Conservation (phyloP, 257 asterid species). For the Perilla frutescens region DNA sequence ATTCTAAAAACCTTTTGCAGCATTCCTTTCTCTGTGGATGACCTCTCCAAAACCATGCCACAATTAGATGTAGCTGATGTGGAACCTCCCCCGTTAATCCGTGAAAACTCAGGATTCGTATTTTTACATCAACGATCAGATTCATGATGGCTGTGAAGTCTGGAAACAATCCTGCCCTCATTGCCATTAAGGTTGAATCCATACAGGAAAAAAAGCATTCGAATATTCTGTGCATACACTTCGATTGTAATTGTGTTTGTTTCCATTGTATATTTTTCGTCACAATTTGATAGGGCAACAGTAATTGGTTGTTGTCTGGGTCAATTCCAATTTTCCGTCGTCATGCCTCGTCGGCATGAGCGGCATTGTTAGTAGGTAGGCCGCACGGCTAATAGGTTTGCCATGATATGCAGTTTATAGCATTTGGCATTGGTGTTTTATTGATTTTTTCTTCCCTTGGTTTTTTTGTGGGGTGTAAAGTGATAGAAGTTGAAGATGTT, state of each 20-base stretch:
- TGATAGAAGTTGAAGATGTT: slow-evolving; percentile 36
- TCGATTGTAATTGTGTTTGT: slow-evolving; percentile 38
- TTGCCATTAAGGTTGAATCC: slow-evolving; percentile 29
- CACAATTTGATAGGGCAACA: slow-evolving; percentile 49
- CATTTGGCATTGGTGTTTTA: slow-evolving; percentile 47
- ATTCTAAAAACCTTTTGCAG: slow-evolving; percentile 52
- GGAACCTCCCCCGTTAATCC: slow-evolving; percentile 93
- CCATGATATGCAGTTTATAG: slow-evolving; percentile 44
- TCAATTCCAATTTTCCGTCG: slow-evolving; percentile 52
- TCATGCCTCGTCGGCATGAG: slow-evolving; percentile 49
- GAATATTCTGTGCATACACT: slow-evolving; percentile 54
- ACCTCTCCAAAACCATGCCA: slow-evolving; percentile 90
- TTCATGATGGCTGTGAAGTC: slow-evolving; percentile 40
- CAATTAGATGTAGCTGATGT: slow-evolving; percentile 76
- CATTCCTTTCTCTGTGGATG: slow-evolving; percentile 96
- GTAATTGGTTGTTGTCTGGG: slow-evolving; percentile 54
- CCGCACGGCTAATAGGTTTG: slow-evolving; percentile 49
- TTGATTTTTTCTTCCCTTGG: slow-evolving; percentile 36
- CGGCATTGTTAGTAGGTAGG: slow-evolving; percentile 48
- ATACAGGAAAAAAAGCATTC: slow-evolving; percentile 31
- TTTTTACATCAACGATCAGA: slow-evolving; percentile 81
- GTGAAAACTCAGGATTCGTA: slow-evolving; percentile 87
- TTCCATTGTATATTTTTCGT: slow-evolving; percentile 48
- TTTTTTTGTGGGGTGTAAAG: slow-evolving; percentile 56
- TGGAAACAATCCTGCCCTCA: too few species aligned